Base-by-base conservation (phyloP, 768 basidiomycete genomes). In the Auricularia cornea region DNA sequence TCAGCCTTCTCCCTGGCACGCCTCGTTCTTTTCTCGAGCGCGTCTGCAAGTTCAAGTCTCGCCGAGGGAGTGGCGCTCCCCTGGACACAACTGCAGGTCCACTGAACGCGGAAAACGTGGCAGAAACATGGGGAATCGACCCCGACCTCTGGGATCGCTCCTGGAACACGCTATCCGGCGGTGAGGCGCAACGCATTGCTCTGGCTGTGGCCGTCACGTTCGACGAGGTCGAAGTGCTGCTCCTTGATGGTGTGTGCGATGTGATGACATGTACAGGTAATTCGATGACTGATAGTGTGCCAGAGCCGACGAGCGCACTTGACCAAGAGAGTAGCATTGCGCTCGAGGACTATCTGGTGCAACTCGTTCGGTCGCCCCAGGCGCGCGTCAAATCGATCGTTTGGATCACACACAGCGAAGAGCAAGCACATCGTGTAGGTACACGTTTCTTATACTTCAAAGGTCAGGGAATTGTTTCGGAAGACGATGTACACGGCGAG, bases 261-360 rank as follows among this genome's bases (percentile, higher is more conserved):
- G n/a, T n/a, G n/a, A n/a, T n/a, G n/a, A n/a, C 44, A 48, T 59
- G 83, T 76, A 18, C 41, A 54, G 28, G 40, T 12, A 5, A 20
- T 23, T 32, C 26, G 44, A n/a, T 14, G n/a, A 23, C n/a, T 33
- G 38, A 41, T 56, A 10, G 16, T 30, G 8, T 30, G 51, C 5
- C 66, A 95, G 94, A 96, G 73, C 94, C 94, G 1, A 95, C 94
- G 0, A 93, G 90, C 10, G 94, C 94, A 0, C 78, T 96, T 62
- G 94, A 96, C 72, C 77, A 84, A 18, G 80, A 81, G 33, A 83
- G 87, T 0, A 87, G 86, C 16, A 68, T 77, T 16, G 73, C 79
- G 31, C 89, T 96, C 2, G 94, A 96, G 71, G 74, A 79, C 54
- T 81, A 77, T 56, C 74, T 95, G 16, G 64, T 80, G 3, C 70